Evolutionary conservation across 768 basidiomycete genomes (phyloP).

Genomic region (Suillus hirtellus): DNA sequence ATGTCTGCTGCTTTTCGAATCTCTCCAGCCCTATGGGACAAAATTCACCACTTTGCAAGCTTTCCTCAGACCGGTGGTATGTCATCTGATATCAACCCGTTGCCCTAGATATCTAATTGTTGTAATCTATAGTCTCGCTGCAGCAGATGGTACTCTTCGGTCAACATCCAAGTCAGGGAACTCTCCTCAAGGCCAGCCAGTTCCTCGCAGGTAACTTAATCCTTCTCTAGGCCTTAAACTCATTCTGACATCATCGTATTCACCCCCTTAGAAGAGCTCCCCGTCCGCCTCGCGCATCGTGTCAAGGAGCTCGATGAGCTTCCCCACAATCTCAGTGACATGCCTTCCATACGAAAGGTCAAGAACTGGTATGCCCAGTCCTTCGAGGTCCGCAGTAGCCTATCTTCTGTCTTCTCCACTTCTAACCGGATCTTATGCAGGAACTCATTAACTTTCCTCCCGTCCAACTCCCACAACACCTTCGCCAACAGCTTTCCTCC

Average conservation of each 20-base stretch:
- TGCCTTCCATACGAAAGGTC: conserved; percentile 92
- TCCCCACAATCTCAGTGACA: conserved; percentile 86
- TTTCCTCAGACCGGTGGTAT: conserved; percentile 91
- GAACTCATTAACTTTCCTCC: conserved; percentile 88
- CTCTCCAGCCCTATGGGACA: conserved; percentile 79
- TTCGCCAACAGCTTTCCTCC: conserved; percentile 65
- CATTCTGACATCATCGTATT: background rate
- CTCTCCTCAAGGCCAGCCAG: conserved; percentile 87
- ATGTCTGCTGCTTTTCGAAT: conserved; percentile 65
- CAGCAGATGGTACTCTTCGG: conserved; percentile 99
- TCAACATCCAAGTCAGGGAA: conserved; percentile 93
- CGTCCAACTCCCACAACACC: conserved; percentile 63
- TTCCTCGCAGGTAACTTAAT: conserved; percentile 71
- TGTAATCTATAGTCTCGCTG: conserved; percentile 68
- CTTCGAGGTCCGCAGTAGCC: conserved; percentile 76
- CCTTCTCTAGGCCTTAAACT: background rate
- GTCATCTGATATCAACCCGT: conserved; percentile 23
- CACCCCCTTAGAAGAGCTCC: conserved; percentile 76
- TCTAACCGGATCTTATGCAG: conserved; percentile 39
- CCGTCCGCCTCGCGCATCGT: conserved; percentile 91
- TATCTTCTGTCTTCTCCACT: conserved; percentile 3
- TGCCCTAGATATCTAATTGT: background rate
- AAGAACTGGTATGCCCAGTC: conserved; percentile 99
- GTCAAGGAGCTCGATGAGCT: conserved; percentile 95
- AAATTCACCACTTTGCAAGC: conserved; percentile 86